These are phyloP conservation scores for Auricularia sp. DNA, from an alignment of 768 basidiomycete species.

Conservation along the genomic window DNA sequence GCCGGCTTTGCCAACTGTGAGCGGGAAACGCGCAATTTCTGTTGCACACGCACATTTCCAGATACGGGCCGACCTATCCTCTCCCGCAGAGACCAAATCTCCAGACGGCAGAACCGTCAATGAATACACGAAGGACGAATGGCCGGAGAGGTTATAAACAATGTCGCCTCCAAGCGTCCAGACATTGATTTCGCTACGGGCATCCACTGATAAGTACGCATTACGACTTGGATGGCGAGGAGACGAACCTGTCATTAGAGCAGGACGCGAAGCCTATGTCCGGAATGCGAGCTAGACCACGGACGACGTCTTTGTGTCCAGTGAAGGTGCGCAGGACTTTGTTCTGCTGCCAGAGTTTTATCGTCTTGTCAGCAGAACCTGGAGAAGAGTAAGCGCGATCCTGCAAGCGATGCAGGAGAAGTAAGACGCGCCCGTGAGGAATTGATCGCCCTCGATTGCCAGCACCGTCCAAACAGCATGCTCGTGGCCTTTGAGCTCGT, in stretches of 20 bases:
- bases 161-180: conserved; percentile 80
- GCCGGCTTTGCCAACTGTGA: conserved; percentile 43
- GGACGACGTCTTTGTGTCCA: conserved; percentile 88
- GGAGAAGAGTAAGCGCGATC: conserved; percentile 8
- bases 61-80: conserved; percentile 85
- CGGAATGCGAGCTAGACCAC: conserved; percentile 68
- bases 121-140: conserved; percentile 95
- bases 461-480: conserved; percentile 93
- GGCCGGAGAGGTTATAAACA: conserved; percentile 75
- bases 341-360: conserved; percentile 77
- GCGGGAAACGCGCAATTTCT: neutral
- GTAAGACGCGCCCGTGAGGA: conserved; percentile 59
- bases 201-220: neutral
- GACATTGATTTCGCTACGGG: conserved; percentile 72
- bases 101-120: conserved; percentile 73
- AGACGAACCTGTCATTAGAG: conserved; percentile 76
- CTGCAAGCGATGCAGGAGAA: neutral
- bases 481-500: conserved; percentile 74
- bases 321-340: conserved; percentile 64
- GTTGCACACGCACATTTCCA: conserved; percentile 61
- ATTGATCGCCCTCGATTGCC: conserved; percentile 63
- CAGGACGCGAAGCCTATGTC: conserved; percentile 92
- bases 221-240: neutral
- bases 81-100: conserved; percentile 80
- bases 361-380: conserved; percentile 93